Conservation (phyloP, 2,329 filamentous ascomycete genomes). For the Sporothrix phasma region DNA sequence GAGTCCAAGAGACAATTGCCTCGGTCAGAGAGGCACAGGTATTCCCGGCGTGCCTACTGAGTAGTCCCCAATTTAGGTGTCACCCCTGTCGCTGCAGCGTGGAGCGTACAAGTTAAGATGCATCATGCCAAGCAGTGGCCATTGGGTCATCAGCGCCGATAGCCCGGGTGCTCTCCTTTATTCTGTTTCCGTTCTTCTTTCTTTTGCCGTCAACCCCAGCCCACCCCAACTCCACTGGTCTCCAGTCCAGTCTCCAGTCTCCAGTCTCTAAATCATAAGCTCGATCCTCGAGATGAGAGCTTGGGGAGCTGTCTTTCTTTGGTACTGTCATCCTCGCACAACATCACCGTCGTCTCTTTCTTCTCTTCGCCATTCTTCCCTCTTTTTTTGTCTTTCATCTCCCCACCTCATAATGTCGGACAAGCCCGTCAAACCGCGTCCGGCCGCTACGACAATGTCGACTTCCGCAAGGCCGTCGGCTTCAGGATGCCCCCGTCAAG, state of each 20-base stretch:
- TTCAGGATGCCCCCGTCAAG: conserved; percentile 30
- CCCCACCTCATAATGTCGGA: conserved; percentile 15
- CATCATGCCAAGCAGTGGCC: too few relatives aligned
- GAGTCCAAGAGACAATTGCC: too few relatives aligned
- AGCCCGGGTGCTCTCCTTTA: too few relatives aligned
- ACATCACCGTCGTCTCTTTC: neutral
- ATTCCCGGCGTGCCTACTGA: too few relatives aligned
- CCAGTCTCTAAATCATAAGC: neutral
- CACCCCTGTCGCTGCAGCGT: neutral
- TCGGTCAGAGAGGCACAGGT: too few relatives aligned
- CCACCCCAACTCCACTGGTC: neutral
- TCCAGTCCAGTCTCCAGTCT: too few relatives aligned
- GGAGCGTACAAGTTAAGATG: too few relatives aligned
- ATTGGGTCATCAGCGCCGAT: too few relatives aligned
- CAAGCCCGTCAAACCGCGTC: conserved; percentile 29
- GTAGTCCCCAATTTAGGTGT: too few relatives aligned
- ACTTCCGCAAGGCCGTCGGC: conserved; percentile 31
- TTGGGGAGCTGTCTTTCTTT: neutral
- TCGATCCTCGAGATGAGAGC: too few relatives aligned
- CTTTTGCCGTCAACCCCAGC: too few relatives aligned
- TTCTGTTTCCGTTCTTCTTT: too few relatives aligned
- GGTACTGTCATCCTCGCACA: neutral
- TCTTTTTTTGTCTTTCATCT: neutral
- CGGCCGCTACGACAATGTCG: conserved; percentile 33
- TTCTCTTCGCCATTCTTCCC: neutral